Percentiles rank a stretch among this genome's conserved stretches.
Conservation (phyloP, 2,329 filamentous ascomycete species). For the Cladophialophora exuberans region DNA sequence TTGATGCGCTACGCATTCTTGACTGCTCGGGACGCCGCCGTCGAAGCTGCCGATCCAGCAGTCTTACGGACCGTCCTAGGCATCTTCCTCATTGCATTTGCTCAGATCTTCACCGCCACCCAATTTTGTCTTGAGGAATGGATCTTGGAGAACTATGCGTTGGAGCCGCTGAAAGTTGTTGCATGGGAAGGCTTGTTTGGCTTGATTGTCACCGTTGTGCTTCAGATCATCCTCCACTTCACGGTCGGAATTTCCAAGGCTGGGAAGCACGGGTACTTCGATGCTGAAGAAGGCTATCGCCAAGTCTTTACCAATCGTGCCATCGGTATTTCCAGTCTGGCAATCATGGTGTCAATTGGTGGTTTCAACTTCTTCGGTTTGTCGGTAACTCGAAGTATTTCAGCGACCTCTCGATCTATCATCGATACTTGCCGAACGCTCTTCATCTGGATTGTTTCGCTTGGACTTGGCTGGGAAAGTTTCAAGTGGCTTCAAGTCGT, state of each 20-base stretch:
- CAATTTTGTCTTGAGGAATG: conserved; percentile 97
- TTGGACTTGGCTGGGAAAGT: conserved; percentile 91
- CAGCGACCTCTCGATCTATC: conserved; percentile 89
- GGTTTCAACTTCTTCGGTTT: conserved; percentile 99
- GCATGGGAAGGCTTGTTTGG: conserved; percentile 97
- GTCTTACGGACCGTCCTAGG: conserved; percentile 76
- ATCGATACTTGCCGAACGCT: conserved; percentile 97
- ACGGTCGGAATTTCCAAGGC: conserved; percentile 73
- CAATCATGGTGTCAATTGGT: conserved; percentile 99
- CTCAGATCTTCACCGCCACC: conserved; percentile 94
- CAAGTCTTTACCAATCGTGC: conserved; percentile 74
- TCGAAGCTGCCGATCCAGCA: conserved; percentile 53
- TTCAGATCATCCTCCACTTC: conserved; percentile 80
- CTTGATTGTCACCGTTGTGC: conserved; percentile 74
- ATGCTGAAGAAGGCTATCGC: conserved; percentile 81
- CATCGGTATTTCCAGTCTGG: conserved; percentile 75
- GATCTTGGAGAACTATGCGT: conserved; percentile 77
- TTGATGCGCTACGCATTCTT: conserved; percentile 31
- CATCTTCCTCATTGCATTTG: conserved; percentile 86
- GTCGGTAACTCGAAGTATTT: conserved; percentile 85
- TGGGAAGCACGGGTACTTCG: conserved; percentile 83
- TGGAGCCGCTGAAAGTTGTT: conserved; percentile 86
- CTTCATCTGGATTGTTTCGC: conserved; percentile 96
- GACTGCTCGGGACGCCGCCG: conserved; percentile 44
- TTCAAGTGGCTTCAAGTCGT: conserved; percentile 97